Conservation (phyloP, 2,329 filamentous ascomycete genomes). For the Ophiosphaerella korrae region DNA sequence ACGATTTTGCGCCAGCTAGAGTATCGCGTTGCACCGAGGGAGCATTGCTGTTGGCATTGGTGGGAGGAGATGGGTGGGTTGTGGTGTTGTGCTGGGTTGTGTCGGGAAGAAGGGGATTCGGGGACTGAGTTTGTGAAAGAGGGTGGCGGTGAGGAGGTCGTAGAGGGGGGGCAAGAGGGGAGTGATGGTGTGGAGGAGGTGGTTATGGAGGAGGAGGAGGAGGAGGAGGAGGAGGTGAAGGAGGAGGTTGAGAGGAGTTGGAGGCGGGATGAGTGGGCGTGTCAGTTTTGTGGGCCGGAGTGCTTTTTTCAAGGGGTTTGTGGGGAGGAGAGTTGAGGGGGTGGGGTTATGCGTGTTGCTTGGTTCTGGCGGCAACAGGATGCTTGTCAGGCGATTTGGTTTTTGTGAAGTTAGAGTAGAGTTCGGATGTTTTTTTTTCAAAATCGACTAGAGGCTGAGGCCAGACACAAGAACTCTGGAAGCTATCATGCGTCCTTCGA, state of each 20-base stretch:
- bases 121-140: neutral
- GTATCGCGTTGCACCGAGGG: neutral
- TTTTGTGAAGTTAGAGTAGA: no score
- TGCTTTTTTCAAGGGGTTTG: slow-evolving; percentile 16
- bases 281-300: slow-evolving; percentile 23
- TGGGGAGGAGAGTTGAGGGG: neutral
- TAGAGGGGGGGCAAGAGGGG: neutral
- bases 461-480: no score
- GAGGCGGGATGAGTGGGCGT: slow-evolving; percentile 19
- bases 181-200: neutral
- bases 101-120: neutral
- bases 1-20: neutral
- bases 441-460: no score
- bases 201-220: neutral
- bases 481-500: no score
- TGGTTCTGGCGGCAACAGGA: no score
- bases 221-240: neutral
- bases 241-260: neutral
- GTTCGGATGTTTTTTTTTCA: no score
- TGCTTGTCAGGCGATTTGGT: no score
- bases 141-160: neutral
- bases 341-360: neutral
- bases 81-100: slow-evolving; percentile 2
- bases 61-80: neutral
- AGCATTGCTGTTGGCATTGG: neutral